Conservation (phyloP, 768 basidiomycete species). For the Naematelia encephala region DNA sequence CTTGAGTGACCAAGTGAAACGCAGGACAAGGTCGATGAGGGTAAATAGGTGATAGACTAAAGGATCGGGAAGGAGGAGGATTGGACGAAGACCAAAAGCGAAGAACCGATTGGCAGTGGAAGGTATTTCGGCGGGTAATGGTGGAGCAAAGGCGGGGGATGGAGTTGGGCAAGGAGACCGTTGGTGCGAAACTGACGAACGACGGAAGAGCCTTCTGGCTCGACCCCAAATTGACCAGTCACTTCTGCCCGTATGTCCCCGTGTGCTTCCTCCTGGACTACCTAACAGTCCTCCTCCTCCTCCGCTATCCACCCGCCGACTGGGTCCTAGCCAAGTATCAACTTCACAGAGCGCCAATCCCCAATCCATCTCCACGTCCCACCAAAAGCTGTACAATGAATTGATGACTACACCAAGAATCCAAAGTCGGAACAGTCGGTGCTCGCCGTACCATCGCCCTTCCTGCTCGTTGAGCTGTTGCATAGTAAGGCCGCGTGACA, state of each 20-base stretch:
- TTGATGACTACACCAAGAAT: conserved; percentile 78
- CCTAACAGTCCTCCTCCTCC: neutral
- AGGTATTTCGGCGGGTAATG: neutral
- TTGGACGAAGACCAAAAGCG: conserved; percentile 70
- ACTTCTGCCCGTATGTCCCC: conserved; percentile 1
- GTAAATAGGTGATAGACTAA: conserved; percentile 76
- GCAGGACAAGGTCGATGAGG: conserved; percentile 76
- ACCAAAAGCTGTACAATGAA: conserved; percentile 95
- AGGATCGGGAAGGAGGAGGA: conserved; percentile 73
- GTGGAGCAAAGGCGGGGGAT: conserved; percentile 12
- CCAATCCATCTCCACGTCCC: conserved; percentile 99
- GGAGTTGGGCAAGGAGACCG: conserved; percentile 34
- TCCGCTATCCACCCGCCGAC: neutral
- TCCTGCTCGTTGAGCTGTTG: conserved; percentile 50
- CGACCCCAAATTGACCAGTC: conserved; percentile 2
- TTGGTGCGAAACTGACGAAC: conserved; percentile 20
- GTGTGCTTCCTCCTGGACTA: neutral
- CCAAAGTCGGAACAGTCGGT: conserved; percentile 80
- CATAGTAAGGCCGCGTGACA: conserved; percentile 54
- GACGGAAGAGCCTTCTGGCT: conserved; percentile 1
- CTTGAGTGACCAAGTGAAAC: conserved; percentile 92
- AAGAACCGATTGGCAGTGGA: conserved; percentile 51
- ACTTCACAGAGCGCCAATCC: conserved; percentile 71
- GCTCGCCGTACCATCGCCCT: conserved; percentile 68
- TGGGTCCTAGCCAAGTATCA: conserved; percentile 41